phyloP scores from a whole-genome alignment of 352 stramenopile species.

The Pythium phragmitis region DNA sequence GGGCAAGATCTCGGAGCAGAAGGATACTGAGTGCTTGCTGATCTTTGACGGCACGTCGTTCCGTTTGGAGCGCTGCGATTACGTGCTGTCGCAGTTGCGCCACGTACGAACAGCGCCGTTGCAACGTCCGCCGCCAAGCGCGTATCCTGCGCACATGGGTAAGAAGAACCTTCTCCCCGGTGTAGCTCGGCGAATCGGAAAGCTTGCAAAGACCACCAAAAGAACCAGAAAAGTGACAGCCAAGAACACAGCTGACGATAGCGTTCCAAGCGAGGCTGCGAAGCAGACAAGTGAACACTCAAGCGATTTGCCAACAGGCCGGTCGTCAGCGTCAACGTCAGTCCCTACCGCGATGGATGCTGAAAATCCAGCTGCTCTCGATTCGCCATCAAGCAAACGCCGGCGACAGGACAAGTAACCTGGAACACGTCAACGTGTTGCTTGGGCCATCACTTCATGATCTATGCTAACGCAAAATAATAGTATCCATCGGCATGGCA shows the following conservation, averaged over 20 bases:
- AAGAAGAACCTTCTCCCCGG: constrained; percentile 9
- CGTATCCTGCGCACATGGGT: background rate
- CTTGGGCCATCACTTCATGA: background rate
- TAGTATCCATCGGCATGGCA: background rate
- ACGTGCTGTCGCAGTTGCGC: constrained; percentile 71
- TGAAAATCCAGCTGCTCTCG: background rate
- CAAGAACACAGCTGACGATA: background rate
- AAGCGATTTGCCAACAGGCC: background rate
- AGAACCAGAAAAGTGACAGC: background rate
- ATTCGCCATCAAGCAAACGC: constrained; percentile 4
- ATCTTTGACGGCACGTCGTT: constrained; percentile 76
- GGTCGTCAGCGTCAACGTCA: background rate
- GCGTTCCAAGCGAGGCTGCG: background rate
- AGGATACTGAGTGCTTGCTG: constrained; percentile 80
- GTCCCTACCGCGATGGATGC: background rate
- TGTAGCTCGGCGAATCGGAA: constrained; percentile 4
- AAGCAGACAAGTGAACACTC: background rate
- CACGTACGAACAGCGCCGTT: constrained; percentile 51
- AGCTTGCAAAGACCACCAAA: background rate
- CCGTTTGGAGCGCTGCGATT: constrained; percentile 63
- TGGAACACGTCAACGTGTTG: background rate
- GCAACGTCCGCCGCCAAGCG: constrained; percentile 14
- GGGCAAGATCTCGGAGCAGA: constrained; percentile 72
- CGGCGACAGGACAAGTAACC: background rate
- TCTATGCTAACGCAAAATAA: background rate